These are phyloP conservation scores for Aureobasidium vineae DNA, from an alignment of 2,329 filamentous ascomycete genomes.

Conservation along the genomic window DNA sequence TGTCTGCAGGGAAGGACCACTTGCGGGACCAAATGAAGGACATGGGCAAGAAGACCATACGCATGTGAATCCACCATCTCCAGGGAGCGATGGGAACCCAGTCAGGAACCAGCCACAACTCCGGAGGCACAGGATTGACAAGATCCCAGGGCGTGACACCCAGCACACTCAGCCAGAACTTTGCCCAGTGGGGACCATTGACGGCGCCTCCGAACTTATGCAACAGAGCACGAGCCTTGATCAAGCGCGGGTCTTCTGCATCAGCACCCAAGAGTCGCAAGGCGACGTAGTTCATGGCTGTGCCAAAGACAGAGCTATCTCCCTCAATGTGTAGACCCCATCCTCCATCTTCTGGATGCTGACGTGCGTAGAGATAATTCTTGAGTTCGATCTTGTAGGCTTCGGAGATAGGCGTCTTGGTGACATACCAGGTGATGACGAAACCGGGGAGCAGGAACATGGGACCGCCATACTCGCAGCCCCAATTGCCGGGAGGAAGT, in stretches of 20 bases:
- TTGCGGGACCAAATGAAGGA: constrained; percentile 81
- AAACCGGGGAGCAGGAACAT: constrained; percentile 92
- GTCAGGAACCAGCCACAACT: constrained; percentile 67
- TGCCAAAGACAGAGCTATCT: constrained; percentile 89
- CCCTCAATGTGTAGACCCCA: constrained; percentile 97
- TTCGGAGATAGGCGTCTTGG: constrained; percentile 78
- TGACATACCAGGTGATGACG: constrained; percentile 83
- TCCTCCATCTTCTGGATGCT: constrained; percentile 74
- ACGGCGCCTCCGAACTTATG: constrained; percentile 83
- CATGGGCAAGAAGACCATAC: constrained; percentile 95
- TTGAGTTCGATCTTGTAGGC: constrained; percentile 84
- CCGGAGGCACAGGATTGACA: constrained; percentile 90
- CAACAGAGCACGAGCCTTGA: constrained; percentile 76
- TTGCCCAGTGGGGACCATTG: constrained; percentile 90
- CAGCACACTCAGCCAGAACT: constrained; percentile 87
- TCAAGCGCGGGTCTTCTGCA: constrained; percentile 78
- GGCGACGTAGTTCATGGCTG: constrained; percentile 78
- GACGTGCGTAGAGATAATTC: constrained; percentile 84
- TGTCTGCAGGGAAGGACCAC: constrained; percentile 67
- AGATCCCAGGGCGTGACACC: constrained; percentile 85
- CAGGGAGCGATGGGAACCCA: constrained; percentile 57
- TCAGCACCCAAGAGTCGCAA: constrained; percentile 79
- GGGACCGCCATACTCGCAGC: constrained; percentile 93
- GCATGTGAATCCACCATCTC: constrained; percentile 98
- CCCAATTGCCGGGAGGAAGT: constrained; percentile 88